phyloP scores from a whole-genome alignment of 805 yeast genomes.

The Starmerella vitae region DNA sequence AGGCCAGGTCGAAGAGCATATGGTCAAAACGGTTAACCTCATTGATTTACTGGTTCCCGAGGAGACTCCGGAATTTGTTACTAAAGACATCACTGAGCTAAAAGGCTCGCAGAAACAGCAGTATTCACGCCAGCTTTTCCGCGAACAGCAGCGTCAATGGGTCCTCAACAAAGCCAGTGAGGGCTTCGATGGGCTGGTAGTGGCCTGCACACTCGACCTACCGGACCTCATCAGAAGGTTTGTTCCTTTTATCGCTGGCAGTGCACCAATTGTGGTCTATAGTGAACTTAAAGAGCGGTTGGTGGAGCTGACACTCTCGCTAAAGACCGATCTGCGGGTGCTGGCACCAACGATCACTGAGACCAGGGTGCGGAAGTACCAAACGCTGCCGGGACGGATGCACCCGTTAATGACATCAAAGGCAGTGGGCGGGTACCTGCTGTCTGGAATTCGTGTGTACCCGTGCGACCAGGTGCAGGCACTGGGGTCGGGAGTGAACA shows the following conservation, averaged over 20 bases:
- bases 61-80: slow-evolving; percentile 33
- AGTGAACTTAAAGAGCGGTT: slow-evolving; percentile 69
- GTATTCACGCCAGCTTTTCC: slow-evolving; percentile 49
- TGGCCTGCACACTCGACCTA: slow-evolving; percentile 59
- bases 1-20: slow-evolving; percentile 25
- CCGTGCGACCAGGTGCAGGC: slow-evolving; percentile 60
- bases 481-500: slow-evolving; percentile 33
- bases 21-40: slow-evolving; percentile 59
- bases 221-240: slow-evolving; percentile 50
- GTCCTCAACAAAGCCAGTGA: slow-evolving; percentile 32
- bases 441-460: slow-evolving; percentile 64
- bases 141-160: slow-evolving; percentile 33
- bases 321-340: slow-evolving; percentile 52
- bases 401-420: slow-evolving; percentile 92
- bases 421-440: slow-evolving; percentile 81
- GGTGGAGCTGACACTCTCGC: slow-evolving; percentile 56
- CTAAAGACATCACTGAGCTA: slow-evolving; percentile 40
- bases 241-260: slow-evolving; percentile 59
- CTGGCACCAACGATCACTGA: slow-evolving; percentile 75
- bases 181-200: slow-evolving; percentile 61
- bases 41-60: slow-evolving; percentile 77
- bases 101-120: slow-evolving; percentile 50
- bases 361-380: slow-evolving; percentile 72
- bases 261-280: slow-evolving; percentile 75
- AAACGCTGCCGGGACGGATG: slow-evolving; percentile 83